Percentiles rank a stretch among this genome's conserved stretches.
Conservation (phyloP, 345 rosid genomes). For the Populus deltoides region DNA sequence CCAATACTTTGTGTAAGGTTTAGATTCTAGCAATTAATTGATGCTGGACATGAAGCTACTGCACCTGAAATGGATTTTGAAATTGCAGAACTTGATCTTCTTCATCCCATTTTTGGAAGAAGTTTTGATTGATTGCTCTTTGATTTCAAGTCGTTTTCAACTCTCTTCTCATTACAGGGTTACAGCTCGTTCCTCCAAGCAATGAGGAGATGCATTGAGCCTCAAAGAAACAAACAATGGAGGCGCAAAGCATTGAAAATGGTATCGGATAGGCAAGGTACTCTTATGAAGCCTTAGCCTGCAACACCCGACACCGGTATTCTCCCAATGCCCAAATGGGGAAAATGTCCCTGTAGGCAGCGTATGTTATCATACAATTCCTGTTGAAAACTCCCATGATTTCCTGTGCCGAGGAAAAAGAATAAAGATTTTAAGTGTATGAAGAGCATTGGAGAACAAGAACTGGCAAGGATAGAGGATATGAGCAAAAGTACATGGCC, state of each 20-base stretch:
- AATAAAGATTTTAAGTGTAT: not conserved
- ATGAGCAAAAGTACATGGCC: not conserved
- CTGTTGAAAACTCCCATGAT: slow-evolving; percentile 62
- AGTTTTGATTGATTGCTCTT: not conserved
- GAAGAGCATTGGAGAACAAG: not conserved
- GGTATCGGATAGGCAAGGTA: not conserved
- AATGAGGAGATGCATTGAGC: not conserved
- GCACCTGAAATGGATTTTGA: not conserved
- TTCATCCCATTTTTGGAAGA: not conserved
- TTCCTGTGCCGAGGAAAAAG: slow-evolving; percentile 34
- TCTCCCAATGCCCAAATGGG: slow-evolving; percentile 71
- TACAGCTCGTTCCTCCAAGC: not conserved
- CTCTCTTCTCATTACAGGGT: no score
- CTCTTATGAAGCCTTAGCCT: slow-evolving; percentile 1
- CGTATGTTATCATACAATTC: slow-evolving; percentile 64
- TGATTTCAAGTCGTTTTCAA: no score
- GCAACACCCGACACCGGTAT: slow-evolving; percentile 39
- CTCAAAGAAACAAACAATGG: not conserved
- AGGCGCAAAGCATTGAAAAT: not conserved
- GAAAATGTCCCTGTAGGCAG: slow-evolving; percentile 56
- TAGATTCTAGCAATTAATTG: not conserved
- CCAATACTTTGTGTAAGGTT: not conserved
- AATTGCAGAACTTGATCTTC: not conserved
- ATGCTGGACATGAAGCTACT: not conserved
- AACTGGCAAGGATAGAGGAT: not conserved